Evolutionary conservation across 176 grass and related monocot species (phyloP), one percentile per base, ranked within the genome.

Genomic region (Poa annua): DNA sequence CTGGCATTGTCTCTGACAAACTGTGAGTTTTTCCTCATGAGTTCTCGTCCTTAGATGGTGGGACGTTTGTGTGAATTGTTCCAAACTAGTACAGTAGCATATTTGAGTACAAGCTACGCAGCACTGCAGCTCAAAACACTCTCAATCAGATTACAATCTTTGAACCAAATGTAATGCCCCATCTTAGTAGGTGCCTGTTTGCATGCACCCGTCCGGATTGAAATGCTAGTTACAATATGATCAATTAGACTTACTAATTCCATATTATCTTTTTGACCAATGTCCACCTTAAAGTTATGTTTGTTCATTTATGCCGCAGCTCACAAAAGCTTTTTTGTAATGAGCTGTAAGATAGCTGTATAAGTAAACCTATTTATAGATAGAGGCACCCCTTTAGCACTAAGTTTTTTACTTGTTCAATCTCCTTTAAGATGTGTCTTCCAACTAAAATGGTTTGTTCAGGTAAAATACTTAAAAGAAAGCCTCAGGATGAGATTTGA

Each of bases 1-100:
- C 87, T 32, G 96, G 93, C 42, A 76, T 99, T 56, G 19, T 96
- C 74, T 90, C 91, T 9, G 96, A 99, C 72, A 85, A 92, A 74
- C 74, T 82, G 96, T 96, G 86, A 93, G 95, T 52, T 75, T 61
- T 29, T 45, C 6, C 29, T n/a, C 16, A 14, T 42, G 5, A 33
- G 1, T 76, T 59, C 21, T 47, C 11, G 7, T 48, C 56, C 15
- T 38, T 66, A 35, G 2, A 11, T 55, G 44, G 4, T 33, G n/a
- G 4, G 26, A 17, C 11, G 19, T 75, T 25, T 56, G n/a, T 64
- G 2, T 35, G 15, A 24, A 29, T 65, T 13, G 36, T 55, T 85
- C 32, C 15, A 67, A 56, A 24, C 17, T 19, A 8, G n/a, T n/a
- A n/a, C n/a, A n/a, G n/a, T n/a, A n/a, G 1, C 24, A 25, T 39